Conservation (phyloP, 805 yeast genomes). For the Pichia cephalocereana region DNA sequence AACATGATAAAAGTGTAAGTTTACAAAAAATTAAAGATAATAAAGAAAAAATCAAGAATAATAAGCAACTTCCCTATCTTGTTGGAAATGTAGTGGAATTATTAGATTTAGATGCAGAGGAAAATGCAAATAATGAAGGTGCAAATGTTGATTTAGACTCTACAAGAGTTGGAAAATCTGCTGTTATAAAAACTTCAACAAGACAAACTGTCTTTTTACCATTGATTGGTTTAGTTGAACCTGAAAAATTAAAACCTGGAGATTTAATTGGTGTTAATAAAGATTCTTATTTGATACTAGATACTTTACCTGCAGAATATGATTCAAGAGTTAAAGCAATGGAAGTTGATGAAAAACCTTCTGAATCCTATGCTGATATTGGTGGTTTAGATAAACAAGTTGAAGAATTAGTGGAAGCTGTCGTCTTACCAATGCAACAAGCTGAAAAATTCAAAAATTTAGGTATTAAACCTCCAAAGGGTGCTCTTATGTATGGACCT, state of each 20-base stretch:
- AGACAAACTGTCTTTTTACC: constrained; percentile 97
- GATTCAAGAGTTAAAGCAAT: constrained; percentile 95
- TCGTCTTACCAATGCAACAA: constrained; percentile 96
- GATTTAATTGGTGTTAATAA: constrained; percentile 97
- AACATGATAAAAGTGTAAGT: constrained; percentile 92
- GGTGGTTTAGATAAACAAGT: constrained; percentile 98
- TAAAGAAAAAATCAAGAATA: constrained; percentile 90
- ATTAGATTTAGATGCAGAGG: constrained; percentile 78
- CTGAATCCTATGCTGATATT: constrained; percentile 93
- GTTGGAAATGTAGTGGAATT: constrained; percentile 96
- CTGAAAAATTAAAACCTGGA: constrained; percentile 88
- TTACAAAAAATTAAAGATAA: constrained; percentile 89
- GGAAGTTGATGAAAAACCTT: constrained; percentile 99
- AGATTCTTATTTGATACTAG: constrained; percentile 88
- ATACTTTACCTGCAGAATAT: constrained; percentile 93
- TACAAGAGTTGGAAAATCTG: constrained; percentile 89
- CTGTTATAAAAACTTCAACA: constrained; percentile 94
- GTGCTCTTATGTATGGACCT: constrained; percentile 98
- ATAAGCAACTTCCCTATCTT: constrained; percentile 88
- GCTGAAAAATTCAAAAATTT: constrained; percentile 89
- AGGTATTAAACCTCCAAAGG: constrained; percentile 97
- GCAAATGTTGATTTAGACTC: constrained; percentile 93
- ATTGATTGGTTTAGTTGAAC: constrained; percentile 89
- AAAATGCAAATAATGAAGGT: constrained; percentile 79
- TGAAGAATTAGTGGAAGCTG: constrained; percentile 97